These are phyloP conservation scores for Aspergillus ochraceoroseus DNA, from an alignment of 2,329 filamentous ascomycete species.

Conservation along the genomic window DNA sequence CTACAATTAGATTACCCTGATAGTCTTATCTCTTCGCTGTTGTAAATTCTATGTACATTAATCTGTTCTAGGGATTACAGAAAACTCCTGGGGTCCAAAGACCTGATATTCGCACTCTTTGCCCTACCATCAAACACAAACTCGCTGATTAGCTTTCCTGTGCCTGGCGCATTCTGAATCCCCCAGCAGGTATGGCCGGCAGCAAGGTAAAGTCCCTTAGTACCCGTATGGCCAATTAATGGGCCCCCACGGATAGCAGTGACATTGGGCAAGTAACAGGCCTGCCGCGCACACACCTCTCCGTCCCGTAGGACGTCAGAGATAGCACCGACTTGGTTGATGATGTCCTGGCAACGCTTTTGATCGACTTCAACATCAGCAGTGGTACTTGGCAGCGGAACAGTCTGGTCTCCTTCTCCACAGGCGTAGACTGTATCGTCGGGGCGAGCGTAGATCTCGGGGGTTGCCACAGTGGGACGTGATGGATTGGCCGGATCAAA, in stretches of 20 bases:
- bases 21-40: too few species aligned
- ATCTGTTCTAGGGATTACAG: constrained; percentile 31
- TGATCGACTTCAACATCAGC: constrained; percentile 73
- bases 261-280: constrained; percentile 87
- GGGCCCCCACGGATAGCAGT: constrained; percentile 57
- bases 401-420: constrained; percentile 73
- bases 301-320: constrained; percentile 60
- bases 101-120: constrained; percentile 61
- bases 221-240: constrained; percentile 68
- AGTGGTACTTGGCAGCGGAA: constrained; percentile 70
- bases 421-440: constrained; percentile 90
- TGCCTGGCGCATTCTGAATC: constrained; percentile 90
- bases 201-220: constrained; percentile 72
- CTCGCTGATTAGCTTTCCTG: constrained; percentile 74
- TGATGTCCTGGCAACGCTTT: constrained; percentile 74
- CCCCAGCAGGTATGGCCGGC: constrained; percentile 97
- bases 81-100: constrained; percentile 61
- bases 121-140: constrained; percentile 68
- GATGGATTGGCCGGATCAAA: constrained; percentile 51
- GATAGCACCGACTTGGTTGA: constrained; percentile 64
- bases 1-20: too few species aligned
- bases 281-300: constrained; percentile 69
- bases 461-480: constrained; percentile 62
- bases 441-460: constrained; percentile 89
- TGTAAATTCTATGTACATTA: constrained; percentile 8